Base-by-base conservation (phyloP, 176 grass and related monocot genomes). In the Chloris gayana region DNA sequence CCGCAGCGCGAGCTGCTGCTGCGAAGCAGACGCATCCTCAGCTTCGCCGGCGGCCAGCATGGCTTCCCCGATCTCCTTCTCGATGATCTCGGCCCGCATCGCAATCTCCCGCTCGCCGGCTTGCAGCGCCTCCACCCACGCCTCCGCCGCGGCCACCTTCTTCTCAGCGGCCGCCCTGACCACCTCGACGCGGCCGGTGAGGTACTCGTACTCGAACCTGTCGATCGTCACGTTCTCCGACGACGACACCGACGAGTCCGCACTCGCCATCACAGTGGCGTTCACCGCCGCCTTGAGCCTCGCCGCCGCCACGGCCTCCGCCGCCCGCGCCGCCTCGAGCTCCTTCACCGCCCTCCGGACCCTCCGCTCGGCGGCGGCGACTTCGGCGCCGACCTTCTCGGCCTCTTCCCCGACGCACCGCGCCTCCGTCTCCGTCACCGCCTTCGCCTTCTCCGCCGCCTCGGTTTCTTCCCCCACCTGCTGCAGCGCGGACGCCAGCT, bases 131-230 rank as follows among this genome's bases (percentile, higher is more conserved):
- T 92, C 75, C 18, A 82, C 85, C 90, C 90, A 93, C 65, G 72
- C 88, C 79, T 49, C 66, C 27, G 79, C 85, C 34, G 85, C 90
- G 17, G 79, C 87, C 67, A 81, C 93, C 88, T 93, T 96, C 73
- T 90, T 96, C 61, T 88, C 90, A 2, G 88, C 93, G 17, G 92
- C 72, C 39, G 58, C 35, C 14, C 87, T 77, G 14, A 84, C 82
- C 21, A 58, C 27, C 57, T 74, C 85, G 11, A 46, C 76, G 11
- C 85, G 77, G 21, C 67, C 67, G 3, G 80, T 56, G 51, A 92
- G 83, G 84, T 97, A 97, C 67, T 97, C 89, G 78, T 87, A 93
- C 82, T 98, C 92, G 49, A 86, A 85, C 83, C 89, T 87, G 11
- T 90, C 70, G 56, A 98, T 72, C 14, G 84, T 88, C 15, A 95